Percentiles rank a stretch among this genome's conserved stretches.
Evolutionary conservation across 2,329 filamentous ascomycete genomes (phyloP).

Genomic region (Lomentospora prolificans): DNA sequence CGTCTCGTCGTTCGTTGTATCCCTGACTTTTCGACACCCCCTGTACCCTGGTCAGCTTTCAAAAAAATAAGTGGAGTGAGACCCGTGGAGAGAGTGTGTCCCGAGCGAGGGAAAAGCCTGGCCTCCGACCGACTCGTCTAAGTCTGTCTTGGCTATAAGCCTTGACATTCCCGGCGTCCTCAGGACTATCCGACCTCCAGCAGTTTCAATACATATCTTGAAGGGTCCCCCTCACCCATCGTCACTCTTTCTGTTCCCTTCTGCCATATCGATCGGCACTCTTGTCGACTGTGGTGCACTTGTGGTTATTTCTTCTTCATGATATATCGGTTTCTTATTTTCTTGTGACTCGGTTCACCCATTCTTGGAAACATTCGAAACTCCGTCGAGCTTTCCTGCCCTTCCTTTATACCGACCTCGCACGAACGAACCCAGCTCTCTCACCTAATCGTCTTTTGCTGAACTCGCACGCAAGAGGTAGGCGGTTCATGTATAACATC

Average conservation of each 20-base stretch:
- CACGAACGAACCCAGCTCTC: background rate
- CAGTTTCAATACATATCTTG: constrained; percentile 7
- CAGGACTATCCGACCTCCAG: background rate
- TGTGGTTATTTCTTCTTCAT: constrained; percentile 8
- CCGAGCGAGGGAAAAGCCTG: background rate
- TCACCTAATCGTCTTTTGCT: background rate
- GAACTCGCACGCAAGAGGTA: background rate
- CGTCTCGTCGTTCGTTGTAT: background rate
- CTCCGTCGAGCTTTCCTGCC: constrained; percentile 2
- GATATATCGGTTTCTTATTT: constrained; percentile 7
- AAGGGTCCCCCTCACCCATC: constrained; percentile 6
- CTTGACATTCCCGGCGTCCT: background rate
- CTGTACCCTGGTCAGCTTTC: background rate
- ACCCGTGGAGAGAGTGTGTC: background rate
- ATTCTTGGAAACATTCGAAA: background rate
- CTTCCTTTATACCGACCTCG: constrained; percentile 3
- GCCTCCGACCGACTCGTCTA: background rate
- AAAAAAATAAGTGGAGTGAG: background rate
- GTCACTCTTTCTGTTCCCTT: constrained; percentile 8
- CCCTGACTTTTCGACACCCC: background rate
- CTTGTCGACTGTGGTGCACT: constrained; percentile 6
- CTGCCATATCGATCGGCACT: constrained; percentile 2
- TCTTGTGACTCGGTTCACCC: constrained; percentile 5
- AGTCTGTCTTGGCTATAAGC: constrained; percentile 2
- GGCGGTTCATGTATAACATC: constrained; percentile 8